Evolutionary conservation across 192 early-diverging fungal species (phyloP).

Genomic region (Backusella luteola): DNA sequence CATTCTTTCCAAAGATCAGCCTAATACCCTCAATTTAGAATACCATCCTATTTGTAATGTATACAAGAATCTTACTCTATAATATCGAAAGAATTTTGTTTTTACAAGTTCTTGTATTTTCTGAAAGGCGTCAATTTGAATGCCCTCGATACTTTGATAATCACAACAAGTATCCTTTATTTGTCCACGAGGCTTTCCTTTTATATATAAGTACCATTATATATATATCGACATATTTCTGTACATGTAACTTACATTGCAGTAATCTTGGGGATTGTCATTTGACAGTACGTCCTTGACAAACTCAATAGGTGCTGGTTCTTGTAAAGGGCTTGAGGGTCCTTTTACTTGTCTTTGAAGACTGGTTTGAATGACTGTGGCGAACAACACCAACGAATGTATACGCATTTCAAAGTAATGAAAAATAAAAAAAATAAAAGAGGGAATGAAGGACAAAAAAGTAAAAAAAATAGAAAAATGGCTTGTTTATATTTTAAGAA

Average conservation of each 20-base stretch:
- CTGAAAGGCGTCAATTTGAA: constrained; percentile 71
- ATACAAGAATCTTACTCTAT: constrained; percentile 56
- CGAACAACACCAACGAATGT: neutral
- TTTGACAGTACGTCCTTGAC: neutral
- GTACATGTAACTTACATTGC: neutral
- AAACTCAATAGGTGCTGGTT: constrained; percentile 11
- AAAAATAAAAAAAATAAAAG: neutral
- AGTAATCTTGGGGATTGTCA: constrained; percentile 5
- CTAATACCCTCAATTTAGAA: constrained; percentile 27
- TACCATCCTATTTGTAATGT: neutral
- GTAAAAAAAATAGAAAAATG: too few species aligned
- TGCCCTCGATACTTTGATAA: constrained; percentile 69
- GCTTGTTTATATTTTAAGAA: too few species aligned
- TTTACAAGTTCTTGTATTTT: constrained; percentile 75
- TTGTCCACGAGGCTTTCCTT: constrained; percentile 45
- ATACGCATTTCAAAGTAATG: neutral
- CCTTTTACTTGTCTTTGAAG: constrained; percentile 1
- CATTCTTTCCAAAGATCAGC: constrained; percentile 87
- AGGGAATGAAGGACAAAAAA: neutral
- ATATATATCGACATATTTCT: neutral
- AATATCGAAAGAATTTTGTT: constrained; percentile 90
- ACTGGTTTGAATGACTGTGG: neutral
- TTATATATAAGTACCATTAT: neutral
- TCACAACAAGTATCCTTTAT: constrained; percentile 69
- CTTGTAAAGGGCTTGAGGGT: neutral